Evolutionary conservation across 116 monocot species (phyloP), one percentile per base, ranked within the genome.

Genomic region (Phalaenopsis hybrid): DNA sequence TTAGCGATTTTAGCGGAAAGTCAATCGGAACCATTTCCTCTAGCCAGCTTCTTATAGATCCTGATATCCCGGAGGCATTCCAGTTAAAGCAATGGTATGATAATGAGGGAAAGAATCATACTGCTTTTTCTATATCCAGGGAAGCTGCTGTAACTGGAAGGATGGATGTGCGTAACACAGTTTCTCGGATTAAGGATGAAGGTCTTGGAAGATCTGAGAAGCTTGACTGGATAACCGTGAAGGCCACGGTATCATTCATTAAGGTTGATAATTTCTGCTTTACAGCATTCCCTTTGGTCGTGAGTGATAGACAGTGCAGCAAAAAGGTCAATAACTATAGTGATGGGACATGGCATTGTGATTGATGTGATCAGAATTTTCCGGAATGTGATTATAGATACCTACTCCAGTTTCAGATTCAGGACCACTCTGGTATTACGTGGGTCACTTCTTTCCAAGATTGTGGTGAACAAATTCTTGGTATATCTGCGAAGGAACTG

Each of bases 301-400:
- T 80, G 0, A 78, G 68, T 6, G 85, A 83, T 37, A 83, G 85
- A 15, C 85, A 85, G 6, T 90, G 90, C 85, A 83, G 50, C 48
- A 90, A 90, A 46, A 90, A 90, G 67, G 90, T 87, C 21, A 85
- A 81, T 37, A 87, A 90, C 79, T 87, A 85, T 81, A 87, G 90
- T 8, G 90, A 90, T 82, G 90, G 90, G 11, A 83, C 76, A 15
- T 90, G 90, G 90, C 85, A 81, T 21, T 90, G 90, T 79, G 90
- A 90, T 21, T 81, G 81, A 37, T 90, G 90, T 21, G 83, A 87
- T 49, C 79, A 81, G 43, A 85, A 79, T 74, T 80, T 90, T 61
- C 76, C 83, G 6, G 85, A 87, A 28, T 87, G 87, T 69, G 90
- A 87, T 44, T 90, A 90, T 57, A 85, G 87, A 68, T 90, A 90